Percentiles rank a stretch among this genome's conserved stretches.
Evolutionary conservation across 2,329 filamentous ascomycete genomes (phyloP).

Genomic region (Paraphaeosphaeria minitans): DNA sequence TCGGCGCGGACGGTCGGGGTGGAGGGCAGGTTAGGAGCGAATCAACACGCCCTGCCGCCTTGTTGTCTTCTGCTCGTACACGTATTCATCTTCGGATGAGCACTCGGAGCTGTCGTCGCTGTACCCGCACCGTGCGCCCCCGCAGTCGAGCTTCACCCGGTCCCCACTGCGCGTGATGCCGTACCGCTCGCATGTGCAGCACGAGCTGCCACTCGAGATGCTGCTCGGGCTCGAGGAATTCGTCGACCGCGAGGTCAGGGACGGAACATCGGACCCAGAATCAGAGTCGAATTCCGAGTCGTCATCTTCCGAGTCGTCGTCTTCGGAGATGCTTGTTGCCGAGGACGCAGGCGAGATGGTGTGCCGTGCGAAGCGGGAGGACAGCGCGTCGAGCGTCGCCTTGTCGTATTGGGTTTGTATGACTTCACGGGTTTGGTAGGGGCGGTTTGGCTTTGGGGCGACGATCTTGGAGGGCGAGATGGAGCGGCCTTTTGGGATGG

Average conservation of each 20-base stretch:
- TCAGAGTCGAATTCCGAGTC: slow-evolving; percentile 68
- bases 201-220: slow-evolving; percentile 50
- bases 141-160: slow-evolving; percentile 95
- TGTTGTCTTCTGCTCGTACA: slow-evolving; percentile 58
- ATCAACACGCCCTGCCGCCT: slow-evolving; percentile 55
- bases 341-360: slow-evolving; percentile 76
- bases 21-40: slow-evolving; percentile 30
- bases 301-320: too few relatives aligned
- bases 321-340: slow-evolving; percentile 58
- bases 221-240: neutral
- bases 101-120: slow-evolving; percentile 71
- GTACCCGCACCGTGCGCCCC: slow-evolving; percentile 85
- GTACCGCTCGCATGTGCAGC: slow-evolving; percentile 94
- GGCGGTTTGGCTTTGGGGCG: slow-evolving; percentile 86
- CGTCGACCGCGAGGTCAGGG: slow-evolving; percentile 56
- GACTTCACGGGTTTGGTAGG: slow-evolving; percentile 85
- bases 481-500: slow-evolving; percentile 86
- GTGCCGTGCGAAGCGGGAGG: slow-evolving; percentile 72
- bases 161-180: slow-evolving; percentile 93
- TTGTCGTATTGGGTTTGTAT: slow-evolving; percentile 80
- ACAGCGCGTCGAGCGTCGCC: slow-evolving; percentile 78
- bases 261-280: slow-evolving; percentile 67
- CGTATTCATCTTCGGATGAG: slow-evolving; percentile 69
- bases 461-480: slow-evolving; percentile 88
- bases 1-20: too few relatives aligned